These are phyloP conservation scores for Stentor roeselii DNA, from an alignment of 73 alveolate genomes.

Conservation along the genomic window DNA sequence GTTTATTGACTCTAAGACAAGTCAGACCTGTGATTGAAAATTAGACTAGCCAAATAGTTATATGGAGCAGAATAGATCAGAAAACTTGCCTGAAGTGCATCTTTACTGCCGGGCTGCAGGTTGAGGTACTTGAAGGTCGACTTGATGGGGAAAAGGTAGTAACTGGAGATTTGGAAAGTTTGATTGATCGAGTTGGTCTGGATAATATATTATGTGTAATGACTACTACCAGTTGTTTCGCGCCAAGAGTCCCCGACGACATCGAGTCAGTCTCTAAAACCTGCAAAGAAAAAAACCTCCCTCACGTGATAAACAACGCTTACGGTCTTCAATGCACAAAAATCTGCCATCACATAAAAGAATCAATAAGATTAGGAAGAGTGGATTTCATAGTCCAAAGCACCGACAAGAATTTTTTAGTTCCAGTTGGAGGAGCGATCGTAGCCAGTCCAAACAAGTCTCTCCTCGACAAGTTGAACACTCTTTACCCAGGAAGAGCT, in stretches of 20 bases:
- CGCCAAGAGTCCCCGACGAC: constrained; percentile 95
- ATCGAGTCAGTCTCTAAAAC: constrained; percentile 71
- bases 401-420: constrained; percentile 99
- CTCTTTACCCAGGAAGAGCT: constrained; percentile 97
- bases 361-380: constrained; percentile 54
- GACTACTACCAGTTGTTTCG: constrained; percentile 94
- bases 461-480: constrained; percentile 69
- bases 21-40: constrained; percentile 43
- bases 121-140: constrained; percentile 75
- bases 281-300: constrained; percentile 66
- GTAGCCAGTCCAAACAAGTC: constrained; percentile 76
- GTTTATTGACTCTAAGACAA: constrained; percentile 74
- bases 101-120: constrained; percentile 79
- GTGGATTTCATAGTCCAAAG: constrained; percentile 87
- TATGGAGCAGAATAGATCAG: constrained; percentile 93
- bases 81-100: constrained; percentile 96
- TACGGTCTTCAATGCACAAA: constrained; percentile 74
- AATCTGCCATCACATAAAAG: neutral
- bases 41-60: constrained; percentile 74
- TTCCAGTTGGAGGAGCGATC: constrained; percentile 99
- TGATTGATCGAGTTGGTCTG: constrained; percentile 19
- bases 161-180: constrained; percentile 78
- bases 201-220: constrained; percentile 80
- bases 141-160: constrained; percentile 59
- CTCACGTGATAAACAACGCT: constrained; percentile 94